Conservation (phyloP, 1,284 basidiomycete genomes). For the Cryptococcus sp. region DNA sequence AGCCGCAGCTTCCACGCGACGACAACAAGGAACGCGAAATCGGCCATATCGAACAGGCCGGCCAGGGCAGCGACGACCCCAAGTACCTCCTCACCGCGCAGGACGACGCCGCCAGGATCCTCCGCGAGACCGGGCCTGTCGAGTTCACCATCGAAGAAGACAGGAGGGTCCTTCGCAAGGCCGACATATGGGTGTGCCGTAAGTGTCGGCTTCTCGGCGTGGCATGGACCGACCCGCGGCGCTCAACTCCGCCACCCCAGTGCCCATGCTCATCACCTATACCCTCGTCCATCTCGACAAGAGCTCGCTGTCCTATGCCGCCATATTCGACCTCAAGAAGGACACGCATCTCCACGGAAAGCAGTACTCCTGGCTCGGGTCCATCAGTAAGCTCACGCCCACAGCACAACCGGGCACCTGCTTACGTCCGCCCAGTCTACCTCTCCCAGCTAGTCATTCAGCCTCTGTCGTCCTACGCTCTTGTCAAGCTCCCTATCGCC, state of each 20-base stretch:
- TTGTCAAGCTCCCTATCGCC: no score
- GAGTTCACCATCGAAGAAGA: slow-evolving; percentile 30
- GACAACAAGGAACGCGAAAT: slow-evolving; percentile 14
- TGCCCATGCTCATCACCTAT: slow-evolving; percentile 27
- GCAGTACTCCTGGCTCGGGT: slow-evolving; percentile 54
- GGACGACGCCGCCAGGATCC: no score
- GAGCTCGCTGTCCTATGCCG: slow-evolving; percentile 25
- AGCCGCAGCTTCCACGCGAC: no score
- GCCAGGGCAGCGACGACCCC: neutral
- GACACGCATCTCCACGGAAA: slow-evolving; percentile 52
- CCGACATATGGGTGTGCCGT: slow-evolving; percentile 52
- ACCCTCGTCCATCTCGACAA: slow-evolving; percentile 31
- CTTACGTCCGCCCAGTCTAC: no score
- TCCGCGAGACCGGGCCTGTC: slow-evolving; percentile 21
- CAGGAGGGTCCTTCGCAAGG: slow-evolving; percentile 22
- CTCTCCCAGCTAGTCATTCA: no score
- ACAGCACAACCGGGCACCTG: no score
- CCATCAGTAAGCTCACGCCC: slow-evolving; percentile 55
- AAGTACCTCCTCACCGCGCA: neutral
- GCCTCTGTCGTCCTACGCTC: no score
- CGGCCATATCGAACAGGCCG: slow-evolving; percentile 8
- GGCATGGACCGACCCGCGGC: neutral
- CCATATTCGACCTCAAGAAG: slow-evolving; percentile 34
- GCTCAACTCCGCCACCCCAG: neutral
- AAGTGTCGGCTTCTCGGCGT: slow-evolving; percentile 13